Evolutionary conservation across 805 yeast genomes (phyloP).

Genomic region (Metschnikowia sp.): DNA sequence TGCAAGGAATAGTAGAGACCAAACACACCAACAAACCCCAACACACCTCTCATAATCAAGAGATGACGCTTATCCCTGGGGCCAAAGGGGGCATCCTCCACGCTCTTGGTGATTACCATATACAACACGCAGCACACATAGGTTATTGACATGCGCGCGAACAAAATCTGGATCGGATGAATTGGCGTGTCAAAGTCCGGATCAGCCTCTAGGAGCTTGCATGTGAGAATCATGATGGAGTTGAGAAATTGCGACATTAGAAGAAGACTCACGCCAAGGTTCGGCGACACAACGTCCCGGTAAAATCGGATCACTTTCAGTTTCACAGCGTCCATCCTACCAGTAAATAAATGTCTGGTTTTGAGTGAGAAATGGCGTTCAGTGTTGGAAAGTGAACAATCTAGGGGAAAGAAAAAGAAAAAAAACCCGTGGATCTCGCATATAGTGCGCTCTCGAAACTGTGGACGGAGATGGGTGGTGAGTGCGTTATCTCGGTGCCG

Average conservation of each 20-base stretch:
- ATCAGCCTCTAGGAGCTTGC: slow-evolving; percentile 71
- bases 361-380: background rate
- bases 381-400: too few species aligned
- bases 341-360: background rate
- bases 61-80: slow-evolving; percentile 53
- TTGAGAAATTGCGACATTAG: slow-evolving; percentile 69
- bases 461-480: too few species aligned
- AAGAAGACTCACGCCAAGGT: slow-evolving; percentile 53
- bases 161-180: slow-evolving; percentile 74
- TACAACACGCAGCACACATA: slow-evolving; percentile 53
- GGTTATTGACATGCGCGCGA: slow-evolving; percentile 76
- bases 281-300: slow-evolving; percentile 10
- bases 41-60: slow-evolving; percentile 58
- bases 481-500: too few species aligned
- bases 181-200: slow-evolving; percentile 56
- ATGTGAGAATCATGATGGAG: slow-evolving; percentile 70
- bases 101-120: slow-evolving; percentile 46
- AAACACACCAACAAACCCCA: slow-evolving; percentile 75
- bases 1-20: slow-evolving; percentile 72
- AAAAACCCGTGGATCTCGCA: too few species aligned
- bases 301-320: slow-evolving; percentile 1
- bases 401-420: too few species aligned
- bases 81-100: slow-evolving; percentile 67
- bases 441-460: too few species aligned
- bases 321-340: background rate